Evolutionary conservation across 306 rosid genomes (phyloP), one percentile per base, ranked within the genome.

Genomic region (Glycyrrhiza uralensis): DNA sequence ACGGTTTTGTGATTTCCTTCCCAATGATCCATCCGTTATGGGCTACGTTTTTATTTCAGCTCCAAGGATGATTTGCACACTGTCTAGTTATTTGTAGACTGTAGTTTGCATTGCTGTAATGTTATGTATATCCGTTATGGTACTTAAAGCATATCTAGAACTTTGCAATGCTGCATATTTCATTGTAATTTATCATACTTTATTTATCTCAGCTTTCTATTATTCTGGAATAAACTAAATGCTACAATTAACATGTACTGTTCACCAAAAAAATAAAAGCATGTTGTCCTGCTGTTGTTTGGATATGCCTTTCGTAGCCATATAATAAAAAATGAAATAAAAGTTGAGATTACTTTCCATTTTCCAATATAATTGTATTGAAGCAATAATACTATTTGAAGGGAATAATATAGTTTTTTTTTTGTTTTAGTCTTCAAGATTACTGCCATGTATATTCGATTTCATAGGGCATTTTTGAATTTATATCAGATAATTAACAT

Each of bases 1-100:
- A 92, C 87, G 50, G 81, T 92, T 92, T 89, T 77, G 87, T 86
- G 90, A 87, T 81, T 88, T 86, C 89, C 94, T 78, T 82, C 79
- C 52, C 49, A 14, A 36, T 32, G 80, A 75, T 71, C 81, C 58
- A 32, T 54, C 80, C 81, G 58, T 83, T 76, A 11, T 41, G 90
- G 76, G 85, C 90, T 60, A n/a, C n/a, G n/a, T n/a, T 75, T 42
- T 66, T 91, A 83, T 88, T 85, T 80, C 75, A 72, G 97, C 88
- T 86, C 81, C 62, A 15, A 63, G 55, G 67, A 71, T 83, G 83
- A 63, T 19, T n/a, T 41, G 35, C 65, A 19, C 8, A 29, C 11
- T 51, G 6, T 41, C 15, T 39, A 10, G 61, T 35, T 74, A 7
- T 10, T 23, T 41, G 1, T 26, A 36, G 28, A 14, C 15, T 41